Evolutionary conservation across 2,329 filamentous ascomycete species (phyloP), one percentile per base, ranked within the genome.

Genomic region (Canariomyces notabilis): DNA sequence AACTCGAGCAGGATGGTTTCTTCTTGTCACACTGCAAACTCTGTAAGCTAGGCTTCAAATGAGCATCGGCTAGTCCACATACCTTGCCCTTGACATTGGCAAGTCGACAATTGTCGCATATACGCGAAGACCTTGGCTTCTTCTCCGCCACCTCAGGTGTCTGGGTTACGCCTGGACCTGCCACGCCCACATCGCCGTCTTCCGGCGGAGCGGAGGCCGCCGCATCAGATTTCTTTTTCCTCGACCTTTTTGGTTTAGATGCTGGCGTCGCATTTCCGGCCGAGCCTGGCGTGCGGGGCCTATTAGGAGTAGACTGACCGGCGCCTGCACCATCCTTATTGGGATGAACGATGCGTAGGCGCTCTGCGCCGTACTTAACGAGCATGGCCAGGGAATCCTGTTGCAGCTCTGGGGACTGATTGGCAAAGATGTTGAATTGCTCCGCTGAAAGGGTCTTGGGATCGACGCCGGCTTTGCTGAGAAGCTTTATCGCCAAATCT

Each of bases 391-490:
- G 61, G 1, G 78, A 81, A 43, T 76, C 69, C 42, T 66, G 64
- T 52, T 81, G 78, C 5, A 80, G 60, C 3, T 73, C 68, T 0
- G 77, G 76, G 1, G 76, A 72, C 60, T 82, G 78, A 44, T 82
- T 81, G 7, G 77, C 68, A 53, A 82, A 79, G 14, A 80, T 81
- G 53, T 66, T 72, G 50, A 81, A 78, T 55, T 81, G 77, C 37
- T 80, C 77, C 4, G 61, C 51, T 0, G 74, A 76, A 8, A 81
- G 63, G 0, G 75, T 74, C 2, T 65, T 62, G 1, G 75, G 76
- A 31, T 77, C 70, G n/a, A 81, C 69, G 4, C 66, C 68, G n/a
- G 63, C 69, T 2, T 67, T 66, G 2, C 37, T 61, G 5, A 81
- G 67, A 22, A 79, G 64, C 19, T 65, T 63, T n/a, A 67, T 66